Base-by-base conservation (phyloP, 1,284 basidiomycete genomes). In the Hemileccinum hortonii region DNA sequence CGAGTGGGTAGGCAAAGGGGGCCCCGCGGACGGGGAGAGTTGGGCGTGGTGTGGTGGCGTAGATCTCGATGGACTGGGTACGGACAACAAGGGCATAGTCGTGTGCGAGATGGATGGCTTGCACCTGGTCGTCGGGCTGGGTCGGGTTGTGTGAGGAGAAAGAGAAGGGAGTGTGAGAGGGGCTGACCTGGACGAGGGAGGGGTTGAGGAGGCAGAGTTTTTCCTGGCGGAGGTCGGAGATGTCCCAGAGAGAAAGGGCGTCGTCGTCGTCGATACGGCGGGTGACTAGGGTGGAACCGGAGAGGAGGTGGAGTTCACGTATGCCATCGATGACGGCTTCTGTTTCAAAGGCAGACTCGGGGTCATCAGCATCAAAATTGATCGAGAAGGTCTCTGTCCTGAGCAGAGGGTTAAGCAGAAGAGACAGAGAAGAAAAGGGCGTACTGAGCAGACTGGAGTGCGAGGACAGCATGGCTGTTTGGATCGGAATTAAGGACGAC, bases 41-140 rank as follows among this genome's bases (percentile, higher is more conserved):
- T 6, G 49, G 52, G 29, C 53, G 57, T 1, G 63, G 64, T 16
- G 61, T 54, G 51, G 69, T 66, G 30, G 61, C 67, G 53, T 67
- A 80, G 39, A 75, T 61, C 60, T 77, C 78, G 58, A 82, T 40
- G 7, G 69, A 69, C 26, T 62, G 73, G 4, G 62, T 50, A 46
- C 75, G 72, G 30, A 79, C 60, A 30, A 80, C 56, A 40, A 83
- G 58, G 21, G 74, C 65, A 53, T 75, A 74, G 32, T 73, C 66
- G 33, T 71, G 59, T 33, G 70, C 66, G 41, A 80, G 55, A 35
- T 78, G 54, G 21, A 76, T 65, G 43, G 75, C 73, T 11, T 74
- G 61, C 21, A 72, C 62, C 47, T 58, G 63, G 50, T 73, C 72
- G 30, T 62, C 63, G 42, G 60, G 52, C 50, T 63, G 43, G 33